phyloP scores from a whole-genome alignment of 2,329 filamentous ascomycete species.

The Pseudomassariella vexata region DNA sequence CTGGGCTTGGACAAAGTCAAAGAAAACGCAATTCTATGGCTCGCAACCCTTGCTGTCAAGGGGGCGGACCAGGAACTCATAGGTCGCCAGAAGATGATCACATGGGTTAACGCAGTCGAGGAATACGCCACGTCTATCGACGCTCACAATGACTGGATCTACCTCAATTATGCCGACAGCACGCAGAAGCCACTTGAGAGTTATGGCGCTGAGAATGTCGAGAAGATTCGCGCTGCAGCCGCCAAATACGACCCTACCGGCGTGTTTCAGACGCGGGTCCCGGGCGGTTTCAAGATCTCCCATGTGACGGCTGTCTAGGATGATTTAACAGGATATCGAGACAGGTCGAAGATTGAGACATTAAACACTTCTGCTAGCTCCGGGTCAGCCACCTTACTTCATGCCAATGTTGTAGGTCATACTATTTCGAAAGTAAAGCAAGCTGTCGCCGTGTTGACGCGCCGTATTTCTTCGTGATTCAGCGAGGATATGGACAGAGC shows the following conservation, averaged over 20 bases:
- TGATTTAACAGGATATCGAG: too few relatives aligned
- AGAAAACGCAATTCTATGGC: constrained; percentile 25
- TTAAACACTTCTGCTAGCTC: too few relatives aligned
- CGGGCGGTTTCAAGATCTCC: constrained; percentile 31
- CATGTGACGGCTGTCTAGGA: too few relatives aligned
- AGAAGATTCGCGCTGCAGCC: constrained; percentile 21
- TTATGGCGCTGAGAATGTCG: constrained; percentile 27
- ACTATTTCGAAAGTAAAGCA: too few relatives aligned
- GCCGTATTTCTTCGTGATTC: too few relatives aligned
- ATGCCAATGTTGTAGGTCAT: too few relatives aligned
- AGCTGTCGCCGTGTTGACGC: too few relatives aligned
- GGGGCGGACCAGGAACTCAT: constrained; percentile 19
- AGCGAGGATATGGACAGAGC: too few relatives aligned
- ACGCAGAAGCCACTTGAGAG: constrained; percentile 22
- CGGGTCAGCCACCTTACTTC: too few relatives aligned
- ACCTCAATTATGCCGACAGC: constrained; percentile 31
- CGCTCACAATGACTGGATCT: constrained; percentile 22
- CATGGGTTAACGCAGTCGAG: constrained; percentile 22
- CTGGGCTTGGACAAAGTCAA: constrained; percentile 28
- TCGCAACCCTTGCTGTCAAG: constrained; percentile 22
- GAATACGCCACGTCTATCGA: constrained; percentile 10
- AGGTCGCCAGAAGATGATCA: constrained; percentile 22
- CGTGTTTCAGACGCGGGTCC: constrained; percentile 29
- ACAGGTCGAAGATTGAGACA: too few relatives aligned
- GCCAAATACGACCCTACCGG: constrained; percentile 28